Evolutionary conservation across 208 protist species (phyloP).

Genomic region (Tetramitus jugosus): DNA sequence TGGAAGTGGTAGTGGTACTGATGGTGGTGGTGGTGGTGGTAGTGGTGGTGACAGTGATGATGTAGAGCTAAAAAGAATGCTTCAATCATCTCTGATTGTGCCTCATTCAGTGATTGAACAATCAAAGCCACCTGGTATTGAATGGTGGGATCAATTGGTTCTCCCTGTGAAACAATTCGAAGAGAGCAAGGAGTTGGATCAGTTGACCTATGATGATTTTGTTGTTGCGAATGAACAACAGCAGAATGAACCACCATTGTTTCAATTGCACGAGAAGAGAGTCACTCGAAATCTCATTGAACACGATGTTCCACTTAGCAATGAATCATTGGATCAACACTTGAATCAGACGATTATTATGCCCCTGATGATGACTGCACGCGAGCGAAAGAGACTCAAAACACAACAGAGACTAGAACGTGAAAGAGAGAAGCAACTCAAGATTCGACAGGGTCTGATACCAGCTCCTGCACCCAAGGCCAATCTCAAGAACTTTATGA

Average conservation of each 20-base stretch:
- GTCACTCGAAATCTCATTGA: conserved; percentile 25
- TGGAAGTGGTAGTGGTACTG: not conserved
- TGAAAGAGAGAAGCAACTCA: conserved; percentile 34
- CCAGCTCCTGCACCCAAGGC: conserved; percentile 31
- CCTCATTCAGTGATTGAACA: not conserved
- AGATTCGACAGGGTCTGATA: conserved; percentile 30
- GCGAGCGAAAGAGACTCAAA: conserved; percentile 34
- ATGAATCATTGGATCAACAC: not conserved
- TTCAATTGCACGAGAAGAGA: not conserved
- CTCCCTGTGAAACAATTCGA: too few species aligned
- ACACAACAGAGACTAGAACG: conserved; percentile 21
- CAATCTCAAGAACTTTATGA: conserved; percentile 17
- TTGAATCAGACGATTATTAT: too few species aligned
- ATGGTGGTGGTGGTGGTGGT: not conserved
- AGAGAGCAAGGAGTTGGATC: not conserved
- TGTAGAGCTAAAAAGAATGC: too few species aligned
- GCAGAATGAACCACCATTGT: not conserved
- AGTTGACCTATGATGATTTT: too few species aligned
- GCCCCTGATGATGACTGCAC: conserved; percentile 32
- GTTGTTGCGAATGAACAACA: not conserved
- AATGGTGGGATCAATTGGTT: conserved; percentile 11
- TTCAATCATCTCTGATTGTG: not conserved
- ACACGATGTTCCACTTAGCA: conserved; percentile 23
- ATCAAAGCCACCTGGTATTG: not conserved
- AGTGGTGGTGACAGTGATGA: too few species aligned